Evolutionary conservation across 2,329 filamentous ascomycete species (phyloP).

Genomic region (Ophidiomyces ophidiicola): DNA sequence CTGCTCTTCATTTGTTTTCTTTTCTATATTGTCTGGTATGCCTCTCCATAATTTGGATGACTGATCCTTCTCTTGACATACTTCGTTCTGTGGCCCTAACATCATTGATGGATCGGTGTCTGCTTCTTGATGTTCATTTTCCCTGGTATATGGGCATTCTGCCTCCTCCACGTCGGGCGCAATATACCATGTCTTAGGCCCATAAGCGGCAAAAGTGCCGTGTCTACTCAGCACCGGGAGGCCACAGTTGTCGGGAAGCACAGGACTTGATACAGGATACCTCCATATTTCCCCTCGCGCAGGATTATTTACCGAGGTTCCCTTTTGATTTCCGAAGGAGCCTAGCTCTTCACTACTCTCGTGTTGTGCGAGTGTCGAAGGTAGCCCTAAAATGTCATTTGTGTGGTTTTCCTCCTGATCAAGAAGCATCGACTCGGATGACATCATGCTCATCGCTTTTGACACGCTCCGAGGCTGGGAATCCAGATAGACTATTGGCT

Average conservation of each 20-base stretch:
- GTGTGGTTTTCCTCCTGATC: conserved; percentile 16
- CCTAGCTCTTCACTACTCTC: neutral
- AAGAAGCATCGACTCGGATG: conserved; percentile 28
- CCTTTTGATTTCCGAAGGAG: neutral
- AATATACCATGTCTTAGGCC: conserved; percentile 6
- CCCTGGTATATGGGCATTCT: no score
- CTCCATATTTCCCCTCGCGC: neutral
- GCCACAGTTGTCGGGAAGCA: neutral
- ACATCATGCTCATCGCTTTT: conserved; percentile 14
- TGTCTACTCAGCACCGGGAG: conserved; percentile 10
- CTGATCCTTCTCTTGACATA: no score
- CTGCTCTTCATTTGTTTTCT: neutral
- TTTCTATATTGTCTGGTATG: neutral
- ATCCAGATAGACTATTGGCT: neutral
- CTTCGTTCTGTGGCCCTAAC: no score
- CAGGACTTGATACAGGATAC: neutral
- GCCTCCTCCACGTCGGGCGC: neutral
- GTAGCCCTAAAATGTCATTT: neutral
- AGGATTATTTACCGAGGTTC: neutral
- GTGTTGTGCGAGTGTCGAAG: neutral
- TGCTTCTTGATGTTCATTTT: no score
- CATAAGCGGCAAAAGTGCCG: conserved; percentile 5
- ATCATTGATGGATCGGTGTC: no score
- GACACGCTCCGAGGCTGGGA: conserved; percentile 14
- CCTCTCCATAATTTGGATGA: no score